phyloP scores from a whole-genome alignment of 2,329 filamentous ascomycete genomes.

The Aspergillus sp. region DNA sequence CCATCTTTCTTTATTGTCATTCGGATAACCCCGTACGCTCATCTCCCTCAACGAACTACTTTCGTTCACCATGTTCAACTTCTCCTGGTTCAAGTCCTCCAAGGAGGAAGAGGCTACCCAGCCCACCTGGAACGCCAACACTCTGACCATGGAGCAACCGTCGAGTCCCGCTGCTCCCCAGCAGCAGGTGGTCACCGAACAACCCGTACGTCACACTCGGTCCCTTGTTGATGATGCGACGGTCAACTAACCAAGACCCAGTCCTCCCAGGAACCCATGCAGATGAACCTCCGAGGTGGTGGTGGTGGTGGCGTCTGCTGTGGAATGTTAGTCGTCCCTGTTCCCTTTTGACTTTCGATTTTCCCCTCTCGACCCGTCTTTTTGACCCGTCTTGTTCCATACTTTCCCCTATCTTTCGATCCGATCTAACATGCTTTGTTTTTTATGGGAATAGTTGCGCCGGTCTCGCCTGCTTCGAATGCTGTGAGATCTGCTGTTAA shows the following conservation, averaged over 20 bases:
- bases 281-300: constrained; percentile 34
- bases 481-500: constrained; percentile 36
- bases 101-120: constrained; percentile 23
- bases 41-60: neutral
- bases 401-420: neutral
- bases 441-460: constrained; percentile 25
- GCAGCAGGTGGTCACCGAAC: constrained; percentile 28
- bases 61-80: constrained; percentile 26
- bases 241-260: neutral
- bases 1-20: neutral
- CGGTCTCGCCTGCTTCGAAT: constrained; percentile 35
- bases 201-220: constrained; percentile 24
- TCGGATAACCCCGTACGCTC: neutral
- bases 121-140: constrained; percentile 31
- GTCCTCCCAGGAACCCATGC: constrained; percentile 24
- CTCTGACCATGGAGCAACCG: constrained; percentile 34
- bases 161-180: constrained; percentile 30
- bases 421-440: neutral
- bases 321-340: constrained; percentile 29
- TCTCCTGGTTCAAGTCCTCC: constrained; percentile 34
- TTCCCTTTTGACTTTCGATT: neutral
- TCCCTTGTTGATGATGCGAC: neutral
- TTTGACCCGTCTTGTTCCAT: too few relatives aligned
- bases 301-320: constrained; percentile 33
- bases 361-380: too few relatives aligned